Conservation (phyloP, 164 flowering plant genomes). For the Liquidambar formosana region DNA sequence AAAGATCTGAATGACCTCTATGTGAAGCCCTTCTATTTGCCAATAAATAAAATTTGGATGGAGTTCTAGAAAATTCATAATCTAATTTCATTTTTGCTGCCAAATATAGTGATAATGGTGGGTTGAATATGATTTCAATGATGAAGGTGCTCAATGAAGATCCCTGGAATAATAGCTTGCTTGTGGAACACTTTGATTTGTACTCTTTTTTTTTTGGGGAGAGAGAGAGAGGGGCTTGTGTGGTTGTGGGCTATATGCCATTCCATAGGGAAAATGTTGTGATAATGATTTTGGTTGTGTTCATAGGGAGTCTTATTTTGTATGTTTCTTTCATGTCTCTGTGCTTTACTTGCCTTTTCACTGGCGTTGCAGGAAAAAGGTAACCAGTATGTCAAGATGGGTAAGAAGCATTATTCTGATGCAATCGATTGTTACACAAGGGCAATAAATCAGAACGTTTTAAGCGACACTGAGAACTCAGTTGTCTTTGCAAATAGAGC, state of each 20-base stretch:
- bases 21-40: too few species aligned
- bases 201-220: neutral
- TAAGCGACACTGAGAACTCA: constrained; percentile 64
- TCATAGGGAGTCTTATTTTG: neutral
- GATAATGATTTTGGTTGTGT: neutral
- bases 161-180: neutral
- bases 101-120: neutral
- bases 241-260: neutral
- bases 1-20: neutral
- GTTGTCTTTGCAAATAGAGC: constrained; percentile 79
- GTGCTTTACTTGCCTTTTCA: neutral
- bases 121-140: neutral
- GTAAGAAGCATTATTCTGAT: constrained; percentile 75
- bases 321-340: neutral
- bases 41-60: too few species aligned
- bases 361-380: constrained; percentile 72
- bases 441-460: constrained; percentile 79
- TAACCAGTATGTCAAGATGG: constrained; percentile 82
- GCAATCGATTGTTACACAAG: constrained; percentile 89
- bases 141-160: neutral
- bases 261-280: neutral
- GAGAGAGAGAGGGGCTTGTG: too few species aligned
- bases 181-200: neutral
- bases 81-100: too few species aligned
- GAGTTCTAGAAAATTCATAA: too few species aligned